Evolutionary conservation across 257 asterid genomes (phyloP), one percentile per base, ranked within the genome.

Genomic region (Capsicum chinense): DNA sequence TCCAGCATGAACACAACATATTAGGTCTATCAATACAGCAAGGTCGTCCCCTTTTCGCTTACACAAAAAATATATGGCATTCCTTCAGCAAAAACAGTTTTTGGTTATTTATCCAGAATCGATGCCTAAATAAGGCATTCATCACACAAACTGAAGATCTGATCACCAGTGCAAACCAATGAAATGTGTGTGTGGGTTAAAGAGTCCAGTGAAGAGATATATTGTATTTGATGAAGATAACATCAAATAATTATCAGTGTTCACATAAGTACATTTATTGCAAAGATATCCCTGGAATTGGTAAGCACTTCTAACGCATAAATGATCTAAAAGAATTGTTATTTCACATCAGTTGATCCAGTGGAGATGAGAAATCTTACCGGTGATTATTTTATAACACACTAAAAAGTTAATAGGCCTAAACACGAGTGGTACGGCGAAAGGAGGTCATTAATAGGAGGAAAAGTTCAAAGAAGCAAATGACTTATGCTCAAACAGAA

Each of bases 1-100:
- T 76, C 48, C 19, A 76, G 63, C 26, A 76, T 76, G 14, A 19
- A 76, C 59, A 76, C 48, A 76, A 13, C 81, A 74, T 11, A 74
- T 50, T 15, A 19, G 42, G 6, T 19, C 7, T 74, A 74, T 8
- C 21, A 52, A 16, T 21, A 19, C 80, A 19, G 5, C 44, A 13
- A 7, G 2, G 39, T 17, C 1, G 58, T 42, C 79, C 57, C 9
- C 56, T 42, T 69, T 68, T 17, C 14, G 2, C 1, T 10, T n/a
- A 19, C 79, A n/a, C 8, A 11, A n/a, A 71, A 3, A 10, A 59
- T 19, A 48, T 73, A 33, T n/a, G 33, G n/a, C 19, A 48, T 33
- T 74, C 9, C 39, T n/a, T 44, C 79, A 70, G 56, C 35, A 70
- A 44, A 70, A 42, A 17, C 2, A 70, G 6, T 11, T 63, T 64